These are phyloP conservation scores for Globisporangium carolinianum DNA, from an alignment of 352 stramenopile genomes.

Conservation along the genomic window DNA sequence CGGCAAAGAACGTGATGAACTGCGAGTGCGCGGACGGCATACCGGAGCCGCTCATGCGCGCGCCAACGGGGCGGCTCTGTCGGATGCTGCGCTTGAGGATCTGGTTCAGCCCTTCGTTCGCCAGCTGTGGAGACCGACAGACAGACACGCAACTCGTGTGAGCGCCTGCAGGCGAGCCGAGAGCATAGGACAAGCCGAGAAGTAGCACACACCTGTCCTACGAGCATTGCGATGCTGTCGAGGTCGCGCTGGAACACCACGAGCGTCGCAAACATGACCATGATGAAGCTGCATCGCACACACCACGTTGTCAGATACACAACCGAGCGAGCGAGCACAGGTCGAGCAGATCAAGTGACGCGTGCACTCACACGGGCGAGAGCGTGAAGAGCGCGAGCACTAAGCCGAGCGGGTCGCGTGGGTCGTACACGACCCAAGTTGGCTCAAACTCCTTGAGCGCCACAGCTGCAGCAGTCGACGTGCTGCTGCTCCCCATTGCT, in stretches of 20 bases:
- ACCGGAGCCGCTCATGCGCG: constrained; percentile 51
- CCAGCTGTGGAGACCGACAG: constrained; percentile 24
- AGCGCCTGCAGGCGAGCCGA: too few relatives aligned
- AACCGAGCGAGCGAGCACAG: not conserved
- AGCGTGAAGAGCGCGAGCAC: constrained; percentile 71
- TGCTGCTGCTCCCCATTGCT: not conserved
- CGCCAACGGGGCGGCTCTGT: constrained; percentile 56
- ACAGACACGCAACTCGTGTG: too few relatives aligned
- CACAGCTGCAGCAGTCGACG: constrained; percentile 7
- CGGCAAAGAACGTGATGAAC: constrained; percentile 76
- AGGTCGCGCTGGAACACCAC: constrained; percentile 75
- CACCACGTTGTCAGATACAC: too few relatives aligned
- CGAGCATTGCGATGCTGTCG: constrained; percentile 59
- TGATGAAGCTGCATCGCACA: constrained; percentile 52
- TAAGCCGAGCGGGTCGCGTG: constrained; percentile 50
- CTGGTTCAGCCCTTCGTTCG: constrained; percentile 73
- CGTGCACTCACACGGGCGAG: constrained; percentile 45
- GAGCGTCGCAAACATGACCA: constrained; percentile 78
- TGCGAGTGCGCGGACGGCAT: constrained; percentile 82
- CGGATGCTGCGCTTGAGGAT: constrained; percentile 73
- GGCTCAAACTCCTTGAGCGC: constrained; percentile 68
- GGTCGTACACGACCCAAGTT: constrained; percentile 83
- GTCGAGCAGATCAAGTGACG: not conserved
- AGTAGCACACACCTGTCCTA: constrained; percentile 50
- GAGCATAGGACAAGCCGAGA: not conserved